Base-by-base conservation (phyloP, 306 rosid genomes). In the Argentina anserina region DNA sequence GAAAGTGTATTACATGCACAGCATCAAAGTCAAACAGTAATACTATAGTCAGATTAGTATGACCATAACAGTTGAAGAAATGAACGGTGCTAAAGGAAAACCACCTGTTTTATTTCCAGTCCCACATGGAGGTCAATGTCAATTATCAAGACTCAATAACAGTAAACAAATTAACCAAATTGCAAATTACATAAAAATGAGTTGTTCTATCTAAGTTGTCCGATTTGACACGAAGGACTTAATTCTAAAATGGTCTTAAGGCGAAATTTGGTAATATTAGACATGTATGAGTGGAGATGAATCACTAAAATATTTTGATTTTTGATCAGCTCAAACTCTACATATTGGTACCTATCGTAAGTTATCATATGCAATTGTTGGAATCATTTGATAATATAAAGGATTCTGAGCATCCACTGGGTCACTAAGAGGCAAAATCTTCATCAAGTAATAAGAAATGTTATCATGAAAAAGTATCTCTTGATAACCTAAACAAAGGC, bases 101-200 rank as follows among this genome's bases (percentile, higher is more conserved):
- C 28, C 60, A 53, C 31, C 15, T 13, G 20, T 26, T 58, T 29
- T 26, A 14, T 9, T 28, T 28, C 36, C 64, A 58, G 39, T 18
- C 6, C 31, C 64, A 59, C 37, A 59, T 59, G 64, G 29, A 29
- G 64, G 64, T 59, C 64, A 26, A 29, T 59, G 37, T 59, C 64
- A 29, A n/a, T n/a, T n/a, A n/a, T n/a, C n/a, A n/a, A n/a, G n/a
- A n/a, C n/a, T n/a, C n/a, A n/a, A 26, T 10, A 2, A 59, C 36
- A 33, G 12, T 10, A 0, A 59, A 20, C 39, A 59, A 28, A 59
- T 59, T 10, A 0, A 59, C 11, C 39, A 59, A 28, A 59, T 59
- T 28, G 64, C 39, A 59, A 59, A 4, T 7, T 9, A 59, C 21
- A 56, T n/a, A 3, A 59, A 59, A 59, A 14, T 14, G 64, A 39